These are phyloP conservation scores for Aegilops longissima DNA, from an alignment of 176 grass and related monocot genomes.

Conservation along the genomic window DNA sequence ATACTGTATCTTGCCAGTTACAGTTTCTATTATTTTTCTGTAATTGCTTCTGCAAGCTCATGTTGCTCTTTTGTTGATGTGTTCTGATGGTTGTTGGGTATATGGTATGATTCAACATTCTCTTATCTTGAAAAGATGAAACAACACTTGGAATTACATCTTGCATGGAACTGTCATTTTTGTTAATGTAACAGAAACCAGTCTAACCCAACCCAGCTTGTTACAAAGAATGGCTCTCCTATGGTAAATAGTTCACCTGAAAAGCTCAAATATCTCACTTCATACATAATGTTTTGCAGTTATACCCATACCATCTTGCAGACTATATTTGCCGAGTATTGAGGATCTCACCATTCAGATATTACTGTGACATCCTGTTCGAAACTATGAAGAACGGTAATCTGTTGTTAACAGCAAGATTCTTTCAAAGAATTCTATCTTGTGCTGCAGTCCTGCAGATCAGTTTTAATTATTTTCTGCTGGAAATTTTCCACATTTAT, in stretches of 20 bases:
- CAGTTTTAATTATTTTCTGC: slow-evolving; percentile 4
- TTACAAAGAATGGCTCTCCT: not conserved
- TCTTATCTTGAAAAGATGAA: not conserved
- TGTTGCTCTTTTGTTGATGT: not conserved
- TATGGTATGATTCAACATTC: not conserved
- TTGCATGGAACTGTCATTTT: not conserved
- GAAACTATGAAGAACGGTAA: slow-evolving; percentile 98
- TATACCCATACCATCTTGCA: slow-evolving; percentile 94
- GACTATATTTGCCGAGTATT: slow-evolving; percentile 92
- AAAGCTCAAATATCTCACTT: slow-evolving; percentile 24
- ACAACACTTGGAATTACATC: not conserved
- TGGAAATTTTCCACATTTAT: slow-evolving; percentile 6
- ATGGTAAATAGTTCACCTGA: not conserved
- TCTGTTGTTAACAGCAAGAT: slow-evolving; percentile 9
- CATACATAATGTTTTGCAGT: slow-evolving; percentile 54
- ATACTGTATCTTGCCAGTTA: not conserved
- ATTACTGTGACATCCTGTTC: slow-evolving; percentile 97
- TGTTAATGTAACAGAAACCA: not conserved
- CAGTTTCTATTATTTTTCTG: not conserved
- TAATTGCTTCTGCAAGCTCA: not conserved
- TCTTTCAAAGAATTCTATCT: slow-evolving; percentile 15
- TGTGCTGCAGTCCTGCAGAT: slow-evolving; percentile 5
- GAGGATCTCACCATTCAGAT: slow-evolving; percentile 91
- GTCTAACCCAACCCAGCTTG: not conserved
- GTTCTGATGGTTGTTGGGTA: not conserved